Percentiles rank a stretch among this genome's conserved stretches.
These are phyloP conservation scores for Geotrichum fermentans DNA, from an alignment of 1,139 yeast species.

Conservation along the genomic window DNA sequence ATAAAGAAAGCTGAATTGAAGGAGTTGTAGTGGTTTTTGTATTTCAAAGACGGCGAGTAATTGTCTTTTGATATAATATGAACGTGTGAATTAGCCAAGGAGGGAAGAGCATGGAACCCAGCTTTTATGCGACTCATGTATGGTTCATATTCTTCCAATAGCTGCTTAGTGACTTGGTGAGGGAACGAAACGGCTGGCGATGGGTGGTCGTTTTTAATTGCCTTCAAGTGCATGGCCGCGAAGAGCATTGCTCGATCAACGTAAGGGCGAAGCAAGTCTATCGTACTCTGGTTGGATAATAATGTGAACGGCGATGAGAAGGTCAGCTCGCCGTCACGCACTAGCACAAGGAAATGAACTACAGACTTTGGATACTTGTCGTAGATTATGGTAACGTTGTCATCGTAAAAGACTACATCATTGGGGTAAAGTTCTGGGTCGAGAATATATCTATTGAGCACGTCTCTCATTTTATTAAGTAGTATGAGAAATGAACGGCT, in stretches of 20 bases:
- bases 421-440: conserved; percentile 36
- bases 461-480: too few species aligned
- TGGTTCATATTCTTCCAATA: neutral
- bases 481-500: too few species aligned
- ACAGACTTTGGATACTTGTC: conserved; percentile 64
- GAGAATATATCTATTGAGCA: conserved; percentile 36
- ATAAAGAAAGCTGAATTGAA: conserved; percentile 65
- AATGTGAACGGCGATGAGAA: conserved; percentile 51
- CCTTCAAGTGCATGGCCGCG: conserved; percentile 40
- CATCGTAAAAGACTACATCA: conserved; percentile 39
- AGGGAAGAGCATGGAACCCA: conserved; percentile 71
- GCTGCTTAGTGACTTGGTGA: conserved; percentile 23
- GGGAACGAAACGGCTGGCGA: neutral
- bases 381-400: conserved; percentile 48
- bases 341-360: conserved; percentile 59
- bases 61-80: conserved; percentile 70
- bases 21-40: conserved; percentile 65
- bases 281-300: conserved; percentile 41
- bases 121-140: conserved; percentile 41
- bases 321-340: conserved; percentile 45
- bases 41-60: conserved; percentile 50
- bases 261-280: conserved; percentile 38
- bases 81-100: conserved; percentile 62
- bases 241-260: conserved; percentile 44
- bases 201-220: neutral